Evolutionary conservation across 805 yeast genomes (phyloP).

Genomic region (Candida caryicola): DNA sequence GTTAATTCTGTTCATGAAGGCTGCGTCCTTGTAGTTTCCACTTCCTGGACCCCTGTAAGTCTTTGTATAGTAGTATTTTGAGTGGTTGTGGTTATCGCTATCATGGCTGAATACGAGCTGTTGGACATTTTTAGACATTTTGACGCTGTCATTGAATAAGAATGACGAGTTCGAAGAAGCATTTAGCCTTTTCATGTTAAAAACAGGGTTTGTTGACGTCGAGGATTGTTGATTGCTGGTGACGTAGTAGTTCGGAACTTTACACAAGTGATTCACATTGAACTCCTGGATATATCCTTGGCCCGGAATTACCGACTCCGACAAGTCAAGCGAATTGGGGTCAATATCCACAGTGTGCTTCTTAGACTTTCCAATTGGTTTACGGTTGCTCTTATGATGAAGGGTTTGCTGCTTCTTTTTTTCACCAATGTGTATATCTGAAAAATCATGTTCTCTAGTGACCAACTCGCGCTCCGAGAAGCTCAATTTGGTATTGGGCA

Average conservation of each 20-base stretch:
- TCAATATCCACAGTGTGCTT: slow-evolving; percentile 33
- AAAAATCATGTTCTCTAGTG: slow-evolving; percentile 26
- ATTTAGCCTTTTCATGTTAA: slow-evolving; percentile 14
- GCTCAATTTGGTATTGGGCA: slow-evolving; percentile 28
- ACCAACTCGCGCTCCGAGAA: slow-evolving; percentile 35
- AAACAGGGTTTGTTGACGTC: slow-evolving; percentile 1
- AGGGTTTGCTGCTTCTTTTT: slow-evolving; percentile 1
- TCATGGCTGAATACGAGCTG: slow-evolving; percentile 36
- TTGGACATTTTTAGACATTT: slow-evolving; percentile 33
- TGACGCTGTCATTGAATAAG: slow-evolving; percentile 23
- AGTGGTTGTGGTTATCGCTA: slow-evolving; percentile 31
- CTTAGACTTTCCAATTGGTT: slow-evolving; percentile 29
- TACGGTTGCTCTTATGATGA: slow-evolving; percentile 16
- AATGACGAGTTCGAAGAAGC: slow-evolving; percentile 19
- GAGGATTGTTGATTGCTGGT: slow-evolving; percentile 25
- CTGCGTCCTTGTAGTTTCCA: slow-evolving; percentile 45
- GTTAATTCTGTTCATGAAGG: slow-evolving; percentile 39
- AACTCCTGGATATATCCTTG: slow-evolving; percentile 44
- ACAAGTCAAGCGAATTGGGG: slow-evolving; percentile 39
- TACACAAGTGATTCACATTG: slow-evolving; percentile 38
- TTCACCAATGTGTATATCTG: slow-evolving; percentile 14
- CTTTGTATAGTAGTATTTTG: slow-evolving; percentile 40
- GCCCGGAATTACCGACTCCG: slow-evolving; percentile 41
- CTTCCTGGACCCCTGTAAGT: slow-evolving; percentile 45
- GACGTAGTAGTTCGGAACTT: slow-evolving; percentile 42